Percentiles rank a stretch among this genome's conserved stretches.
phyloP scores from a whole-genome alignment of 78 protist genomes.

The Isochrysis galbana region DNA sequence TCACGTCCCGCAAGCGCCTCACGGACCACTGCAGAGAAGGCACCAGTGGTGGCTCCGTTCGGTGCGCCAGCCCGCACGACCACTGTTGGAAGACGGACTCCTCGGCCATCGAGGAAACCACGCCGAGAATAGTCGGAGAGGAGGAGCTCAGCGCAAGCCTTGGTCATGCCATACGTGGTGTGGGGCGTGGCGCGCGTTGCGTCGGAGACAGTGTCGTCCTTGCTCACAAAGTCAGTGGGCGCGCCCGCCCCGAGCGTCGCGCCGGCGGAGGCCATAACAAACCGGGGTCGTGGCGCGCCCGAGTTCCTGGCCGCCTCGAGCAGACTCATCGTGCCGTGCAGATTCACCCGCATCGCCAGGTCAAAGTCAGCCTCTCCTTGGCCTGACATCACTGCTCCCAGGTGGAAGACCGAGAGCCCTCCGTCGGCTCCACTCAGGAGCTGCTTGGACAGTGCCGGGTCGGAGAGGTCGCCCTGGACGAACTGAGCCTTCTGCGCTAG shows the following conservation, averaged over 20 bases:
- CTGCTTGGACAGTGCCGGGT: background rate
- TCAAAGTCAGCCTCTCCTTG: constrained; percentile 10
- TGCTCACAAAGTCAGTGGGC: background rate
- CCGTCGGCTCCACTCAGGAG: background rate
- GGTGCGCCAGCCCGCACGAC: background rate
- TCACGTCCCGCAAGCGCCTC: background rate
- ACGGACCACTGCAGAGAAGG: background rate
- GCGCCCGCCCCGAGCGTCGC: constrained; percentile 12
- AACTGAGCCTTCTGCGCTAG: background rate
- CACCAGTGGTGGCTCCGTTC: background rate
- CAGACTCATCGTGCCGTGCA: background rate
- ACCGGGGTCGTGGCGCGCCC: background rate
- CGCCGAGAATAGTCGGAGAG: background rate
- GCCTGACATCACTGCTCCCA: background rate
- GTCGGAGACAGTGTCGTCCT: background rate
- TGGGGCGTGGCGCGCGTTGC: background rate
- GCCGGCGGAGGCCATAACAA: background rate
- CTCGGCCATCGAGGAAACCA: constrained; percentile 2
- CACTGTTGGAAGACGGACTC: background rate
- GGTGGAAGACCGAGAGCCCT: background rate
- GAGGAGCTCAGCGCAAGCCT: constrained; percentile 14
- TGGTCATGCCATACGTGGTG: background rate
- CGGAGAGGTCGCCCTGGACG: background rate
- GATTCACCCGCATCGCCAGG: background rate
- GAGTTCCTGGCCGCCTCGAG: constrained; percentile 3